Percentiles rank a stretch among this genome's conserved stretches.
phyloP scores from a whole-genome alignment of 495 filamentous ascomycete genomes.

The Xylaria venustula region DNA sequence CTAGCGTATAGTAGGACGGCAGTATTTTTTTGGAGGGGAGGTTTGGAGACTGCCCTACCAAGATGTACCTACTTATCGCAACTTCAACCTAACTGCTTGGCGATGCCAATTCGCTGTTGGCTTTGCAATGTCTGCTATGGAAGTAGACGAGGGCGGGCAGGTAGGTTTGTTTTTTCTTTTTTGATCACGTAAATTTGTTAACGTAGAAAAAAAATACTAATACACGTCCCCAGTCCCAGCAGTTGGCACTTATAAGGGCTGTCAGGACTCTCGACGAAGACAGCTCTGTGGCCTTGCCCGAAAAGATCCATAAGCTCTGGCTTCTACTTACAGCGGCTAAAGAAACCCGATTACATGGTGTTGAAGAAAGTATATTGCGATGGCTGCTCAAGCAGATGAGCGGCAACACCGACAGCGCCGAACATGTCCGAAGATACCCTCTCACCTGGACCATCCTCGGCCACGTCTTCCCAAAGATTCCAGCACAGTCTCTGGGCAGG shows the following conservation, averaged over 20 bases:
- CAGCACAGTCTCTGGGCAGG: conserved; percentile 43
- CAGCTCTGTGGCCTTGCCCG: conserved; percentile 31
- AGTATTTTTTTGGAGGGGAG: conserved; percentile 20
- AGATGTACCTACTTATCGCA: background rate
- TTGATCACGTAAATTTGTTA: too few relatives aligned
- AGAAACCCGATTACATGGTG: conserved; percentile 39
- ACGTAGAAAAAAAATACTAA: conserved; percentile 12
- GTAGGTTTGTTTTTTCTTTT: conserved; percentile 8
- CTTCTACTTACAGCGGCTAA: conserved; percentile 27
- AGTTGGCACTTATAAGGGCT: conserved; percentile 26
- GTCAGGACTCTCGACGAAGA: conserved; percentile 41
- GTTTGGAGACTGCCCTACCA: conserved; percentile 21
- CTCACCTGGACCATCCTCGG: conserved; percentile 42
- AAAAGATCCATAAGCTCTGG: conserved; percentile 42
- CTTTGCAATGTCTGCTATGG: conserved; percentile 23
- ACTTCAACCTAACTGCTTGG: background rate
- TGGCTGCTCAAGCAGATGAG: conserved; percentile 51
- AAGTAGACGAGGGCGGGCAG: conserved; percentile 20
- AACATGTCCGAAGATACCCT: conserved; percentile 44
- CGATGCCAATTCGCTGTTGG: conserved; percentile 18
- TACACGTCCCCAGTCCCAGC: conserved; percentile 20
- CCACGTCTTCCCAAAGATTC: conserved; percentile 40
- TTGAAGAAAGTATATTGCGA: conserved; percentile 47
- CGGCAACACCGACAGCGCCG: conserved; percentile 36
- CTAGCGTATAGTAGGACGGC: conserved; percentile 8